Conservation (phyloP, 371 early-diverging fungal genomes). For the Lichtheimia hyalospora region DNA sequence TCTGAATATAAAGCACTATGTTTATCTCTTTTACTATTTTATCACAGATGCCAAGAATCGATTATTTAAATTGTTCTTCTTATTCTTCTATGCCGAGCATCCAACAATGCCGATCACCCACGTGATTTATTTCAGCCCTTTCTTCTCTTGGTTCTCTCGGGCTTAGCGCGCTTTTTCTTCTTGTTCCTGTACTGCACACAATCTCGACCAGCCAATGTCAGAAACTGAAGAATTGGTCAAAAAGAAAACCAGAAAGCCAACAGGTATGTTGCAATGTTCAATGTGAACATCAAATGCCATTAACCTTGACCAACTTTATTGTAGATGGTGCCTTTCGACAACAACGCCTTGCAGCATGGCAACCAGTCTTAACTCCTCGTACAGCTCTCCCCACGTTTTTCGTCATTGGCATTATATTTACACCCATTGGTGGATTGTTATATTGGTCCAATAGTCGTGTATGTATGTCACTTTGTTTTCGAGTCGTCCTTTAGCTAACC, state of each 20-base stretch:
- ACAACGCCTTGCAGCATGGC: slow-evolving; percentile 97
- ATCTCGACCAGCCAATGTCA: slow-evolving; percentile 2
- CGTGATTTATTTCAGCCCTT: neutral
- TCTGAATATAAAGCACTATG: no score
- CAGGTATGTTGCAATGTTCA: slow-evolving; percentile 7
- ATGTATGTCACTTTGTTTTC: neutral
- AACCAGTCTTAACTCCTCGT: slow-evolving; percentile 95
- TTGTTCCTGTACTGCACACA: neutral
- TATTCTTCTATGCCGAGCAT: no score
- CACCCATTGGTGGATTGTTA: slow-evolving; percentile 87
- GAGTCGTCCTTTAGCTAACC: no score
- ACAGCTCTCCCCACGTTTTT: slow-evolving; percentile 92
- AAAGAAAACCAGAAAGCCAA: slow-evolving; percentile 21
- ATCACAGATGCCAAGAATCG: no score
- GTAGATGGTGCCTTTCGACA: slow-evolving; percentile 96
- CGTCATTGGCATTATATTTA: slow-evolving; percentile 86
- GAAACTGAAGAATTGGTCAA: slow-evolving; percentile 1
- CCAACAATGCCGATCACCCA: no score
- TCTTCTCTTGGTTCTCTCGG: neutral
- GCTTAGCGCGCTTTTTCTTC: neutral
- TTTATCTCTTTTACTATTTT: no score
- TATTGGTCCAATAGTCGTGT: slow-evolving; percentile 52
- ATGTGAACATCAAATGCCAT: neutral
- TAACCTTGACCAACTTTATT: neutral
- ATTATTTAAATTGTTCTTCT: no score